Evolutionary conservation across 345 rosid species (phyloP).

Genomic region (Abelmoschus esculentus): DNA sequence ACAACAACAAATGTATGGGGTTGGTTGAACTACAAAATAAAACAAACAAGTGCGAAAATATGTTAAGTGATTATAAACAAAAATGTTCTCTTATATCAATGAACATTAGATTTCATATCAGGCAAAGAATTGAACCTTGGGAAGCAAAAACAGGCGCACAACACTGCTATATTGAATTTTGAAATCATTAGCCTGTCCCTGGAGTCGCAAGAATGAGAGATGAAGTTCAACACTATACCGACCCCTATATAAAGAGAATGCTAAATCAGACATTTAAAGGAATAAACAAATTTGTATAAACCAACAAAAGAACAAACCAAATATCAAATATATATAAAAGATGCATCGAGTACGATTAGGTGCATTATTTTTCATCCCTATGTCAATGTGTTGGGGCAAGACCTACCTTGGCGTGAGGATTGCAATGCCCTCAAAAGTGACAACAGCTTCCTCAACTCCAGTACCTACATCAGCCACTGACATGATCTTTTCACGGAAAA

Average conservation of each 20-base stretch:
- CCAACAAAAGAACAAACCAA: not conserved
- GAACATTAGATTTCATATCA: not conserved
- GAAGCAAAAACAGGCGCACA: conserved; percentile 92
- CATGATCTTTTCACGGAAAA: conserved; percentile 65
- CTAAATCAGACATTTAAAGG: conserved; percentile 9
- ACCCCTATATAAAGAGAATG: conserved; percentile 50
- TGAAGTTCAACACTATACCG: conserved; percentile 97
- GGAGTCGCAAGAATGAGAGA: conserved; percentile 76
- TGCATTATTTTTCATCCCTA: not conserved
- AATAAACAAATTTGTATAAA: not conserved
- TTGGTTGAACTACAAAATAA: conserved; percentile 71
- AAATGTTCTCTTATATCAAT: not conserved
- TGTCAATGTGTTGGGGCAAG: not conserved
- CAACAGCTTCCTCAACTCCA: conserved; percentile 55
- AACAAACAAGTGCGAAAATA: conserved; percentile 3
- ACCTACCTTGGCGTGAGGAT: conserved; percentile 90
- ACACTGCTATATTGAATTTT: conserved; percentile 98
- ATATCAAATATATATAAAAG: too few relatives aligned
- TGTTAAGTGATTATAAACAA: not conserved
- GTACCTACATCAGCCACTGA: conserved; percentile 80
- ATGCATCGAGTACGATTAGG: too few relatives aligned
- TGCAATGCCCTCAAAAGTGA: conserved; percentile 37
- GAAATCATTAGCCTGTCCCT: conserved; percentile 98
- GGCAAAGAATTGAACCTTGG: conserved; percentile 47
- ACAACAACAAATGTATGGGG: conserved; percentile 91